phyloP scores from a whole-genome alignment of 345 rosid genomes.

The Salix dunnii region DNA sequence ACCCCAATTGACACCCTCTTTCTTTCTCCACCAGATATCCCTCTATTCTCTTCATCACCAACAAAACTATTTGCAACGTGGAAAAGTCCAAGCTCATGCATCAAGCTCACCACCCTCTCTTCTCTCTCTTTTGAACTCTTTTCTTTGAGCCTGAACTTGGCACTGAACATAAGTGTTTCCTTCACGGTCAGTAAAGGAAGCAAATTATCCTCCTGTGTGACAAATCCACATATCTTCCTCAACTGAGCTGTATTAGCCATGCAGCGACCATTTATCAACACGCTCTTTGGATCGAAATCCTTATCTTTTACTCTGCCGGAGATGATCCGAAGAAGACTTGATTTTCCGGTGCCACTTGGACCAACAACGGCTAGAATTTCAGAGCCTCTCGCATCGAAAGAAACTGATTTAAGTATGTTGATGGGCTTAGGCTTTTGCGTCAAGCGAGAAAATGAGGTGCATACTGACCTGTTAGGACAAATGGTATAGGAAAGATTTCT shows the following conservation, averaged over 20 bases:
- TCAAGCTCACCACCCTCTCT: constrained; percentile 61
- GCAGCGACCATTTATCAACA: constrained; percentile 38
- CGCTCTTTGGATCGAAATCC: constrained; percentile 45
- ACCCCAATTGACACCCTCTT: constrained; percentile 33
- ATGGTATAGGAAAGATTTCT: constrained; percentile 65
- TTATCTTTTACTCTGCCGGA: constrained; percentile 62
- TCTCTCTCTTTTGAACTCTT: constrained; percentile 45
- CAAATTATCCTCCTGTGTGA: constrained; percentile 76
- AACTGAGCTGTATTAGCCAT: constrained; percentile 42
- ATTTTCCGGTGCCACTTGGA: constrained; percentile 87
- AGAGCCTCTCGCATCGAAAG: constrained; percentile 57
- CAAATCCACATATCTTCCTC: constrained; percentile 74
- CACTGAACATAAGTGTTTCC: constrained; percentile 77
- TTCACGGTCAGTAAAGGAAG: constrained; percentile 79
- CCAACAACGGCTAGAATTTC: constrained; percentile 76
- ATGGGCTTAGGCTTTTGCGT: constrained; percentile 40
- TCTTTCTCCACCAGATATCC: constrained; percentile 32
- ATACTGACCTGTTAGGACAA: constrained; percentile 20
- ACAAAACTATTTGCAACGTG: constrained; percentile 29
- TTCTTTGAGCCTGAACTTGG: constrained; percentile 64
- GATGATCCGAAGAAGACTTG: constrained; percentile 63
- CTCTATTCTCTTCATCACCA: constrained; percentile 29
- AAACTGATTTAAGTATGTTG: constrained; percentile 57
- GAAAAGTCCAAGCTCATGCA: constrained; percentile 64
- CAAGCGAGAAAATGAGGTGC: constrained; percentile 30